Evolutionary conservation across 2,329 filamentous ascomycete genomes (phyloP).

Genomic region (Aureobasidium pullulans): DNA sequence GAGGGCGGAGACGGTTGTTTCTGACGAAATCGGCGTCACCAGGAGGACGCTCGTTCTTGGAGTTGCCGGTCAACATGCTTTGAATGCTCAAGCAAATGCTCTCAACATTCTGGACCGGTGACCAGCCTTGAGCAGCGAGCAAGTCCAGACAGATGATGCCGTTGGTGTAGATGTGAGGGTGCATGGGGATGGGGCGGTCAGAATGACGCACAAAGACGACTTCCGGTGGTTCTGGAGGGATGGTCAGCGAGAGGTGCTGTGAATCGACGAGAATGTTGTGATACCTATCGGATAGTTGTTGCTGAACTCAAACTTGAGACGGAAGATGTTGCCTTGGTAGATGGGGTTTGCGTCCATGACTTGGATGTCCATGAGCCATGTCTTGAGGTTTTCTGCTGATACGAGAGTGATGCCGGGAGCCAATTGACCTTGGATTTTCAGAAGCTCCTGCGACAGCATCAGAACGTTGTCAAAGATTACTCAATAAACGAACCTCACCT

Average conservation of each 20-base stretch:
- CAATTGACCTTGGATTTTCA: slow-evolving; percentile 49
- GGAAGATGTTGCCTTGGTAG: slow-evolving; percentile 71
- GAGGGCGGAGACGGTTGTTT: slow-evolving; percentile 68
- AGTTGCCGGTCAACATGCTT: slow-evolving; percentile 96
- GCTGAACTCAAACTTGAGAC: slow-evolving; percentile 81
- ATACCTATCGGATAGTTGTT: slow-evolving; percentile 83
- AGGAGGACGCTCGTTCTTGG: slow-evolving; percentile 79
- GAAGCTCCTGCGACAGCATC: background rate
- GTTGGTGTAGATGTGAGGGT: slow-evolving; percentile 97
- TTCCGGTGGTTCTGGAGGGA: slow-evolving; percentile 75
- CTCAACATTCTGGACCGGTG: slow-evolving; percentile 92
- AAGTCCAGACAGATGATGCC: slow-evolving; percentile 97
- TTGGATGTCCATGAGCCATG: slow-evolving; percentile 87
- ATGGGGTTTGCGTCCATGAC: slow-evolving; percentile 88
- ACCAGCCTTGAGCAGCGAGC: slow-evolving; percentile 83
- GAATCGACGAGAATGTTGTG: slow-evolving; percentile 16
- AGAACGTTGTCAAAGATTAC: background rate
- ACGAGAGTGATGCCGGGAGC: slow-evolving; percentile 70
- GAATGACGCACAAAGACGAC: slow-evolving; percentile 67
- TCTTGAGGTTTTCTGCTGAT: slow-evolving; percentile 71
- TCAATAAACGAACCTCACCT: slow-evolving; percentile 29
- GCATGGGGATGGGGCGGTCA: slow-evolving; percentile 68
- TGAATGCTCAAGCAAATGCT: slow-evolving; percentile 95
- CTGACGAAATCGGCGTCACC: slow-evolving; percentile 86
- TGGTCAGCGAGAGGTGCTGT: background rate